A percentile compares a stretch with the other conserved stretches of the same genome.
Conservation (phyloP, 2,329 filamentous ascomycete genomes). For the Gnomoniopsis sp. region DNA sequence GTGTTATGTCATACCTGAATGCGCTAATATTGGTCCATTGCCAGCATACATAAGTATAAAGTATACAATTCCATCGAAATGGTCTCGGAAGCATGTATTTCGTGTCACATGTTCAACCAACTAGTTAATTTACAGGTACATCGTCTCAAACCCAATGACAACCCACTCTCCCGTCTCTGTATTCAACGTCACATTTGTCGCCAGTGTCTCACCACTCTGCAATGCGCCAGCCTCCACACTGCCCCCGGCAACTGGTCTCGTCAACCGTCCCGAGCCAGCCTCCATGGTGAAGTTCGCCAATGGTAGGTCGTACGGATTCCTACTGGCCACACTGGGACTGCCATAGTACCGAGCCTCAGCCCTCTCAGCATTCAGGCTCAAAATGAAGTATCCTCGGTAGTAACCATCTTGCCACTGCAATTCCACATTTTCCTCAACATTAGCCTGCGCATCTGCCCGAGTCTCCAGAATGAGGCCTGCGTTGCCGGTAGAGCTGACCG, state of each 20-base stretch:
- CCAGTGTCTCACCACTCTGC: constrained; percentile 34
- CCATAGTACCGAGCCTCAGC: constrained; percentile 66
- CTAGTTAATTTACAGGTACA: too few relatives aligned
- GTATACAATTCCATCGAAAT: too few relatives aligned
- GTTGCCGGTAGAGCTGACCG: constrained; percentile 58
- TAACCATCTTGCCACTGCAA: constrained; percentile 72
- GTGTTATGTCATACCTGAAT: too few relatives aligned
- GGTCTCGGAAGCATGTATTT: too few relatives aligned
- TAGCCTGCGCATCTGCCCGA: constrained; percentile 43
- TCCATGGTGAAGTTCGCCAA: constrained; percentile 69
- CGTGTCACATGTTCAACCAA: too few relatives aligned
- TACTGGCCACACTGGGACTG: constrained; percentile 53
- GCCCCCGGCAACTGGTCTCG: constrained; percentile 39
- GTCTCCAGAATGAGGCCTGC: constrained; percentile 56
- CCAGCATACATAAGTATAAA: too few relatives aligned
- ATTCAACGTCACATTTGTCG: constrained; percentile 2
- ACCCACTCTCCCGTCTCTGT: constrained; percentile 1
- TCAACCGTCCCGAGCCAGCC: constrained; percentile 56
- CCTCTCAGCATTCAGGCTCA: constrained; percentile 55
- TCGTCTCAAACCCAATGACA: constrained; percentile 3
- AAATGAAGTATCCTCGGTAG: constrained; percentile 70
- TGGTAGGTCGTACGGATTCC: constrained; percentile 62
- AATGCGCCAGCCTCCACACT: constrained; percentile 51
- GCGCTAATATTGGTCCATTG: too few relatives aligned
- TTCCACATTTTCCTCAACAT: constrained; percentile 53